These are phyloP conservation scores for Scytalidium lignicola DNA, from an alignment of 2,329 filamentous ascomycete species.

Conservation along the genomic window DNA sequence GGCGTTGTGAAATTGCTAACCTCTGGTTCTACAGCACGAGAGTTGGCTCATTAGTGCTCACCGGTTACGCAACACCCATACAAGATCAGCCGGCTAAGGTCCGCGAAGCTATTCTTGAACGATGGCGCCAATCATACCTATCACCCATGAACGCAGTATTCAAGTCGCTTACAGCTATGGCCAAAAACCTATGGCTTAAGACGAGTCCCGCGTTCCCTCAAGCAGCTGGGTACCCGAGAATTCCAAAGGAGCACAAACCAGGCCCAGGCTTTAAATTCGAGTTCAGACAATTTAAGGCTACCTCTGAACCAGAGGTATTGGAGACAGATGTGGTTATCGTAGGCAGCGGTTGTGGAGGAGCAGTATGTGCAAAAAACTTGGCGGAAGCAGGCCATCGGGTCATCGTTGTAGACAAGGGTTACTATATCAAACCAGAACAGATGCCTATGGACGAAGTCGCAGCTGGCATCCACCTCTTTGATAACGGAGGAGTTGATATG, in stretches of 20 bases:
- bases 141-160: slow-evolving; percentile 49
- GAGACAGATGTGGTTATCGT: slow-evolving; percentile 81
- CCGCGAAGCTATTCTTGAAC: slow-evolving; percentile 56
- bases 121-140: slow-evolving; percentile 57
- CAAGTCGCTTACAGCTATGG: slow-evolving; percentile 50
- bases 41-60: slow-evolving; percentile 58
- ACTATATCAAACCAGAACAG: slow-evolving; percentile 66
- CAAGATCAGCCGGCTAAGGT: slow-evolving; percentile 54
- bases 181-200: slow-evolving; percentile 38
- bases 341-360: slow-evolving; percentile 82
- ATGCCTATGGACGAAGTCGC: slow-evolving; percentile 68
- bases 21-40: slow-evolving; percentile 44
- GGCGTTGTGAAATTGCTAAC: too few species aligned
- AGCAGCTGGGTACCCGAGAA: slow-evolving; percentile 53
- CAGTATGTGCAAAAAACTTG: slow-evolving; percentile 73
- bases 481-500: slow-evolving; percentile 55
- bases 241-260: slow-evolving; percentile 36
- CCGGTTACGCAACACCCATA: slow-evolving; percentile 60
- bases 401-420: slow-evolving; percentile 76
- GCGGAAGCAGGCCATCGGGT: slow-evolving; percentile 72
- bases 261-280: slow-evolving; percentile 29
- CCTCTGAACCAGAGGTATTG: slow-evolving; percentile 47
- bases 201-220: slow-evolving; percentile 49
- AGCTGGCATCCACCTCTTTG: slow-evolving; percentile 61
- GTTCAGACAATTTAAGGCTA: slow-evolving; percentile 23